Base-by-base conservation (phyloP, 352 stramenopile species). In the Globisporangium sylvaticum region DNA sequence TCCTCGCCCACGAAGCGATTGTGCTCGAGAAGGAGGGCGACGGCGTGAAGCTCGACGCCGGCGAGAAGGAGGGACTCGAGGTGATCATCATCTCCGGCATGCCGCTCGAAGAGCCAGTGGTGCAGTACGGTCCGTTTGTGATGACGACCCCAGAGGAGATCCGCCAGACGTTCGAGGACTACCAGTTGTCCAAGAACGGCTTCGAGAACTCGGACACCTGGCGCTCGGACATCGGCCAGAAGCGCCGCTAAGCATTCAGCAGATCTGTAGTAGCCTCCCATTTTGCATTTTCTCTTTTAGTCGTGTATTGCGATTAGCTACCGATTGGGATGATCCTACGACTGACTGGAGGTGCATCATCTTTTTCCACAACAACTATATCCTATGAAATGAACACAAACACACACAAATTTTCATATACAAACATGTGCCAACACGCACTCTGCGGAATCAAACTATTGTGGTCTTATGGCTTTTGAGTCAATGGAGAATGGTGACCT, bases 111-210 rank as follows among this genome's bases (percentile, higher is more conserved):
- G 84, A 92, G 59, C 80, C 78, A 0, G 74, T 90, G 2, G 75
- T 86, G 53, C 83, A 89, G 66, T 78, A 89, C 63, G 83, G 82
- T 20, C 83, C 83, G 4, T 94, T 94, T 69, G 83, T 94, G 69
- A 94, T 94, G 85, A 89, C 73, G 20, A 84, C 71, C 0, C 48
- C 67, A 3, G 60, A 78, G 1, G 78, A 90, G 68, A 86, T 92
- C 50, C 79, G 68, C 9, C 53, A 88, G 46, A 84, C 81, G 59
- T 72, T 81, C 24, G 62, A 66, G 18, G 81, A 90, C 58, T 83
- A 81, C 59, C 76, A 88, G 65, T 32, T 62, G 4, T 73, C 65
- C 20, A 76, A 81, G 62, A 90, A 90, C 68, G 83, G 83, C 10
- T 92, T 91, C 64, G 84, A 92, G 72, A 83, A 84, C 56, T 77